These are phyloP conservation scores for Oryza nivara DNA, from an alignment of 176 grass and related monocot genomes.

Conservation along the genomic window DNA sequence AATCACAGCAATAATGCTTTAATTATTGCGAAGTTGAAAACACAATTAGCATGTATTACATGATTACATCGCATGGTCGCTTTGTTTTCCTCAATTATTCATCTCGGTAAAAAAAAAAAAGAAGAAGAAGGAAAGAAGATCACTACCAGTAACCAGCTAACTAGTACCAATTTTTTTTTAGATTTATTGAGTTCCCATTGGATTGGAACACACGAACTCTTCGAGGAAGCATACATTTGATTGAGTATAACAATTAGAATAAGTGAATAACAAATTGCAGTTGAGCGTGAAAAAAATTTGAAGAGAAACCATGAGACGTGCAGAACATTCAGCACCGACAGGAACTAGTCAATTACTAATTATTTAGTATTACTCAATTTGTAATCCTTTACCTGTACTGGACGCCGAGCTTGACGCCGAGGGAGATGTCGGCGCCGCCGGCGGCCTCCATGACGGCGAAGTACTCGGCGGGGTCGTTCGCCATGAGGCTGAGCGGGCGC, in stretches of 20 bases:
- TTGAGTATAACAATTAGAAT: neutral
- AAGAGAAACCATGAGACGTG: neutral
- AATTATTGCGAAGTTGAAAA: conserved; percentile 17
- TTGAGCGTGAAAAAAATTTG: neutral
- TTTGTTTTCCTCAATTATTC: neutral
- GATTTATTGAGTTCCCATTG: neutral
- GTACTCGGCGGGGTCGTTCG: conserved; percentile 58
- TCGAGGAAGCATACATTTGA: neutral
- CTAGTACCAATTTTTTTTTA: neutral
- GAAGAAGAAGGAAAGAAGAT: neutral
- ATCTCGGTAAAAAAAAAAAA: neutral
- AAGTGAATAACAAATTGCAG: neutral
- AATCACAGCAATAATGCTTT: conserved; percentile 1
- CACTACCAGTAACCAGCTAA: neutral
- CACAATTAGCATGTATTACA: neutral
- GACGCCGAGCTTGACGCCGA: conserved; percentile 92
- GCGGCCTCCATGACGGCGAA: conserved; percentile 87
- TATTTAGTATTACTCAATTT: neutral
- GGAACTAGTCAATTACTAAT: neutral
- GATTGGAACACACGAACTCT: neutral
- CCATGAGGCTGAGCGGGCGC: conserved; percentile 71
- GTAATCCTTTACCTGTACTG: conserved; percentile 72
- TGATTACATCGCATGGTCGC: neutral
- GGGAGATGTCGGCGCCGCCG: conserved; percentile 83
- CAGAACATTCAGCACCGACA: neutral